phyloP scores from a whole-genome alignment of 31 red algal species.

The Asparagopsis taxiformis region DNA sequence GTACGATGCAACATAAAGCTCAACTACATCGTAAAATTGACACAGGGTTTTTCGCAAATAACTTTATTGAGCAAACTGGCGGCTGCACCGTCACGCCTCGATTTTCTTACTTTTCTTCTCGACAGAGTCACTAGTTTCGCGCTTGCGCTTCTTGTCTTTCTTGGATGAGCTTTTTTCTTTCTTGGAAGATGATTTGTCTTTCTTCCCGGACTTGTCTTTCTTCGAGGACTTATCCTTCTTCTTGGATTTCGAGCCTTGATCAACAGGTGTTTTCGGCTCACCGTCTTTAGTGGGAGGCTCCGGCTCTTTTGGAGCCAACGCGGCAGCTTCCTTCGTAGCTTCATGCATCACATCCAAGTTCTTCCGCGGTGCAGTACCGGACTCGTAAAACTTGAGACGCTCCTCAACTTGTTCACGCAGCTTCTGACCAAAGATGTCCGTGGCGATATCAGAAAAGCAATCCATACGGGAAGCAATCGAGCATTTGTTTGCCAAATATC shows the following conservation, averaged over 20 bases:
- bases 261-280: constrained; percentile 26
- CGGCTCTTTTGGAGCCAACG: constrained; percentile 60
- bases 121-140: constrained; percentile 21
- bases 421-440: constrained; percentile 86
- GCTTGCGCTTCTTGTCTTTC: constrained; percentile 67
- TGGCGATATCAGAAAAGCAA: constrained; percentile 76
- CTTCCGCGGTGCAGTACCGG: constrained; percentile 66
- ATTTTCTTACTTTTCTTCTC: constrained; percentile 69
- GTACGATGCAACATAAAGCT: no score
- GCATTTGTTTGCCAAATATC: constrained; percentile 95
- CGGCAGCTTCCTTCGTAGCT: constrained; percentile 59
- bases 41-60: not conserved
- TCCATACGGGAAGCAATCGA: constrained; percentile 95
- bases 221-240: constrained; percentile 34
- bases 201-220: constrained; percentile 57
- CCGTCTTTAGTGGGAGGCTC: constrained; percentile 49
- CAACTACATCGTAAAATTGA: no score
- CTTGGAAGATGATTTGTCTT: constrained; percentile 39
- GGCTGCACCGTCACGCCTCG: not conserved
- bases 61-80: not conserved
- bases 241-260: constrained; percentile 11
- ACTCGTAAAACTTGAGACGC: constrained; percentile 89
- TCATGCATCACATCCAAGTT: constrained; percentile 92
- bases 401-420: constrained; percentile 94
- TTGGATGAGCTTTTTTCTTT: constrained; percentile 37